These are phyloP conservation scores for Grifola frondosa DNA, from an alignment of 1,284 basidiomycete species.

Conservation along the genomic window DNA sequence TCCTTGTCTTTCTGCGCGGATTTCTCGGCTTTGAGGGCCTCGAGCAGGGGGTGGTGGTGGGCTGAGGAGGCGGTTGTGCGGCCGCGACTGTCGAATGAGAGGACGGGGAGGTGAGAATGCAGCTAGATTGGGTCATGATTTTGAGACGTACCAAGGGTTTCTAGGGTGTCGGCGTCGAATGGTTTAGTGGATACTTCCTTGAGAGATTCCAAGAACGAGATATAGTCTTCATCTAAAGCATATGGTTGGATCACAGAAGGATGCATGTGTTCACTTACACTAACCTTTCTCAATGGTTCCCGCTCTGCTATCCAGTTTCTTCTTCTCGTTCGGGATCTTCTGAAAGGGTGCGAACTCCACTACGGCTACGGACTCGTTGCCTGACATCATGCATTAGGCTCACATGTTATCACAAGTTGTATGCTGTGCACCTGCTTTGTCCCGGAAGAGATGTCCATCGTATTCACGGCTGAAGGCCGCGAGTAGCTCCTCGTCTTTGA, in stretches of 20 bases:
- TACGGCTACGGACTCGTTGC: slow-evolving; percentile 83
- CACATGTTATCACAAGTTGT: not conserved
- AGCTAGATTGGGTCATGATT: not conserved
- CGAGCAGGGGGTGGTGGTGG: slow-evolving; percentile 87
- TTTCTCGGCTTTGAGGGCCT: slow-evolving; percentile 83
- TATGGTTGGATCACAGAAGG: not conserved
- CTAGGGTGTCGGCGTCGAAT: slow-evolving; percentile 57
- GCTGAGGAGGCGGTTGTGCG: slow-evolving; percentile 52
- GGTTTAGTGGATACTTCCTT: slow-evolving; percentile 47
- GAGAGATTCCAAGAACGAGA: slow-evolving; percentile 75
- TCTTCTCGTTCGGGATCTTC: slow-evolving; percentile 75
- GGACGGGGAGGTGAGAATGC: slow-evolving; percentile 5
- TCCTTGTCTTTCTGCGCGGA: slow-evolving; percentile 71
- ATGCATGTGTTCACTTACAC: slow-evolving; percentile 3
- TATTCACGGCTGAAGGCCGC: slow-evolving; percentile 81
- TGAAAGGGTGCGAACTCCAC: slow-evolving; percentile 96
- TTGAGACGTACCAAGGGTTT: slow-evolving; percentile 55
- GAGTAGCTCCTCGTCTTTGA: slow-evolving; percentile 73
- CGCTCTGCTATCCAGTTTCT: slow-evolving; percentile 67
- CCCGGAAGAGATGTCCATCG: slow-evolving; percentile 89
- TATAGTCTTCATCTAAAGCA: slow-evolving; percentile 42
- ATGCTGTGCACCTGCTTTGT: slow-evolving; percentile 75
- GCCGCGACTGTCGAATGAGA: slow-evolving; percentile 57
- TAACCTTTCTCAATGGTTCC: slow-evolving; percentile 79
- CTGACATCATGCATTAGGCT: slow-evolving; percentile 40